A percentile compares a stretch with the other conserved stretches of the same genome.
phyloP scores from a whole-genome alignment of 768 basidiomycete genomes.

The Suillus spraguei region DNA sequence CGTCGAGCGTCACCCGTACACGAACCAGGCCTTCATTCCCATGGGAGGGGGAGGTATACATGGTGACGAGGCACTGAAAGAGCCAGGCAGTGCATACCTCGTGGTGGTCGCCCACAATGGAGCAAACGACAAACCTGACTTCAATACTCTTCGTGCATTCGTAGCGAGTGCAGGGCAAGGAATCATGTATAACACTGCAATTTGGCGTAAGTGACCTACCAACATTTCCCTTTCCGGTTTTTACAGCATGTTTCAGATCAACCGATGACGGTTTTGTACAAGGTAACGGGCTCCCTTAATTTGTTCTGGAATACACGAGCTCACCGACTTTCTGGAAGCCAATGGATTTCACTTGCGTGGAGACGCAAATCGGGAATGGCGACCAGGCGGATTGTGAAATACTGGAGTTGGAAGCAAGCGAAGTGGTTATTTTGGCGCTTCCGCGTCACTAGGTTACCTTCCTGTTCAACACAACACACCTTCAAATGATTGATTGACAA shows the following conservation, averaged over 20 bases:
- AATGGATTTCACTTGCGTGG: constrained; percentile 86
- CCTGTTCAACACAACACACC: not conserved
- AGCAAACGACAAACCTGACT: constrained; percentile 72
- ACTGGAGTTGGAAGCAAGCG: constrained; percentile 48
- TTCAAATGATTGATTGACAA: not conserved
- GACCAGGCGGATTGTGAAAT: constrained; percentile 85
- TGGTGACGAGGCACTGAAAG: constrained; percentile 47
- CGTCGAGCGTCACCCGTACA: constrained; percentile 89
- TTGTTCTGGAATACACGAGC: constrained; percentile 13
- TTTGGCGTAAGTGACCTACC: constrained; percentile 80
- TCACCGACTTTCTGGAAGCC: constrained; percentile 42
- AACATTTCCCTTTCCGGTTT: constrained; percentile 12
- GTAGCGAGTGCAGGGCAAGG: constrained; percentile 81
- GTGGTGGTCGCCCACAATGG: constrained; percentile 88
- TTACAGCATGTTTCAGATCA: constrained; percentile 60
- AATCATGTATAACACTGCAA: constrained; percentile 76
- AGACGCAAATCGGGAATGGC: constrained; percentile 89
- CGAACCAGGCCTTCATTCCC: constrained; percentile 93
- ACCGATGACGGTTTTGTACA: constrained; percentile 83
- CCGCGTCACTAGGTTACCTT: constrained; percentile 4
- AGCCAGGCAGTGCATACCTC: constrained; percentile 63
- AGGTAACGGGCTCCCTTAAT: constrained; percentile 43
- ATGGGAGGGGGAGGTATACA: constrained; percentile 65
- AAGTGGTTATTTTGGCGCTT: constrained; percentile 36
- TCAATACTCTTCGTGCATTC: constrained; percentile 79